These are phyloP conservation scores for Nemania sp. DNA, from an alignment of 2,329 filamentous ascomycete genomes.

Conservation along the genomic window DNA sequence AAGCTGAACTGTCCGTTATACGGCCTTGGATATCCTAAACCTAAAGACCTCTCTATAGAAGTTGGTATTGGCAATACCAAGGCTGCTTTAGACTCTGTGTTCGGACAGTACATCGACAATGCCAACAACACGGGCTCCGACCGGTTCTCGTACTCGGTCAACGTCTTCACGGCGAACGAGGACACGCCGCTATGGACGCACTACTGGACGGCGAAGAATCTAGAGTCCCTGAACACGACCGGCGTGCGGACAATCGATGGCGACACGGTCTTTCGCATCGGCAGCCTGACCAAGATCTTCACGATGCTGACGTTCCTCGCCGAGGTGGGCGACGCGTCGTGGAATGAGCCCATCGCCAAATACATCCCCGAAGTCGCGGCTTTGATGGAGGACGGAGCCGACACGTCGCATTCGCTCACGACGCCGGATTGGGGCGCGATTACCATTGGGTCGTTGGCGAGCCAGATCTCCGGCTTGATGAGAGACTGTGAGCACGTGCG, in stretches of 20 bases:
- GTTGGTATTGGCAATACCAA: constrained; percentile 29
- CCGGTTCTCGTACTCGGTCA: constrained; percentile 39
- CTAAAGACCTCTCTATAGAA: constrained; percentile 30
- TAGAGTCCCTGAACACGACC: constrained; percentile 36
- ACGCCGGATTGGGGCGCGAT: constrained; percentile 34
- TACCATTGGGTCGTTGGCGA: constrained; percentile 33
- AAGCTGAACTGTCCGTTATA: constrained; percentile 40
- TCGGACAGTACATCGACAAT: constrained; percentile 37
- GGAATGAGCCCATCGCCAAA: constrained; percentile 45
- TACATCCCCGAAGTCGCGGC: constrained; percentile 44
- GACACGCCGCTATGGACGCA: constrained; percentile 34
- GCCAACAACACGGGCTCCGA: constrained; percentile 35
- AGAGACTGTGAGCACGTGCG: constrained; percentile 38
- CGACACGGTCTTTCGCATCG: constrained; percentile 33
- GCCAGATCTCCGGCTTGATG: constrained; percentile 40
- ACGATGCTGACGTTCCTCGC: constrained; percentile 43
- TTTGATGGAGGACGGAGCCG: constrained; percentile 15
- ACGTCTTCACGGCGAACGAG: constrained; percentile 38
- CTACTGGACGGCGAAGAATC: constrained; percentile 33
- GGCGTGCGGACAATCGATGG: constrained; percentile 34
- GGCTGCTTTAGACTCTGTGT: constrained; percentile 29
- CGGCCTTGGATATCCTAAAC: constrained; percentile 38
- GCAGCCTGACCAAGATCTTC: constrained; percentile 45
- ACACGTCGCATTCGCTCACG: constrained; percentile 34
- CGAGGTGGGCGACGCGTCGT: constrained; percentile 40